Evolutionary conservation across 768 basidiomycete genomes (phyloP), one percentile per base, ranked within the genome.

Genomic region (Hygrocybe punicea): DNA sequence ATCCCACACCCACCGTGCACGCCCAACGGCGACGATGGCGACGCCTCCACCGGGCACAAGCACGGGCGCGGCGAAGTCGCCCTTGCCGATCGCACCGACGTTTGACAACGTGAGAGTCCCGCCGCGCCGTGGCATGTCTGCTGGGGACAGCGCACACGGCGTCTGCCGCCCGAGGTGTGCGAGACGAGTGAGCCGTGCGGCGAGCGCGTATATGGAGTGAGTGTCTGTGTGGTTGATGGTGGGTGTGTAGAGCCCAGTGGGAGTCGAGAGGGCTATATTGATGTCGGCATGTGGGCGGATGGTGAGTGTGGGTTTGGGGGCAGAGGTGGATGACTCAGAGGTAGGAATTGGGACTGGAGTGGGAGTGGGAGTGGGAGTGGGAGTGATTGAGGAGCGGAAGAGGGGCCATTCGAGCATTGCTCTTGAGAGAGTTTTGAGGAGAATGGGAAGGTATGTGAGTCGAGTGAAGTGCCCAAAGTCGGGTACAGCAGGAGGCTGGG

Each of bases 381-480:
- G 45, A 19, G 86, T 83, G 64, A 93, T 85, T 33, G 87, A 86
- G 17, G 88, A 80, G 14, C 89, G 81, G 77, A 95, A 83, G 48
- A 94, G 73, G 0, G 93, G 91, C 90, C 92, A 91, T 66, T 90
- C 84, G 58, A 79, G 72, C 89, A 94, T 90, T 3, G 90, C 80
- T 63, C 78, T 83, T 1, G 87, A 82, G 51, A 95, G 85, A 0
- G 87, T 85, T 69, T 95, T 95, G 63, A 93, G 74, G 7, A 95
- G 80, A 65, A 93, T 75, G 9, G 92, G 93, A 33, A 95, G 84
- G 69, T 88, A 89, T 0, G 91, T 93, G 29, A 95, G 71, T 35
- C 81, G 82, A 25, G 80, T 73, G 71, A 82, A 91, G 39, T 83
- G 81, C 19, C 76, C 81, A 2, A 77, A 71, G 9, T 78, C 74